Percentiles rank a stretch among this genome's conserved stretches.
Conservation (phyloP, 2,329 filamentous ascomycete species). For the Colletotrichum spaethianum region DNA sequence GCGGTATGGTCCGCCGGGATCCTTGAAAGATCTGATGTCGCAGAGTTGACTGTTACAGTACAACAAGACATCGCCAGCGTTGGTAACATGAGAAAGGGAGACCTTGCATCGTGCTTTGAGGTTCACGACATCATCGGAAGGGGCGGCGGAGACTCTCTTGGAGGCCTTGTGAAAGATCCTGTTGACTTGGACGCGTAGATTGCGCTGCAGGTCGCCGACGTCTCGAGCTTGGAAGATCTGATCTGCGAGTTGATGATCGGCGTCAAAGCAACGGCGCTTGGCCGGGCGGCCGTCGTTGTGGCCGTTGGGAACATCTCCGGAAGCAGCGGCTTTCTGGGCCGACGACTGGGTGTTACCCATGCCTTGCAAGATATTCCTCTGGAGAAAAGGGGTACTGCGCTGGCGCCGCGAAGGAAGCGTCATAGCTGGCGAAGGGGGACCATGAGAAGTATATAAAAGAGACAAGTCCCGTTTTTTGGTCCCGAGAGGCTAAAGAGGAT, state of each 20-base stretch:
- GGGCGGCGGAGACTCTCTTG: conserved; percentile 45
- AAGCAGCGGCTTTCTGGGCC: conserved; percentile 52
- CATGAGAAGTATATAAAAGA: conserved; percentile 32
- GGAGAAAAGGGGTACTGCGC: conserved; percentile 67
- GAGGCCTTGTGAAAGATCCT: conserved; percentile 65
- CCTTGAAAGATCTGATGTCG: conserved; percentile 65
- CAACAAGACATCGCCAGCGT: conserved; percentile 51
- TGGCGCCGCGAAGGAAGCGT: conserved; percentile 61
- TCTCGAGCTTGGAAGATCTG: conserved; percentile 51
- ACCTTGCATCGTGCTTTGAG: conserved; percentile 59
- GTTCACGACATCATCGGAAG: conserved; percentile 47
- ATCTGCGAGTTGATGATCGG: conserved; percentile 48
- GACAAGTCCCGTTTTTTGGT: conserved; percentile 24
- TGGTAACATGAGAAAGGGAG: conserved; percentile 52
- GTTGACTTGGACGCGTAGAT: conserved; percentile 67
- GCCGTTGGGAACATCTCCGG: conserved; percentile 52
- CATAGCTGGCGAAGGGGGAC: conserved; percentile 60
- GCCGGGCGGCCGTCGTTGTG: conserved; percentile 56
- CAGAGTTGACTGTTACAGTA: conserved; percentile 70
- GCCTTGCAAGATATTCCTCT: conserved; percentile 63
- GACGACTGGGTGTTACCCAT: conserved; percentile 62
- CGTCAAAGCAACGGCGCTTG: conserved; percentile 65
- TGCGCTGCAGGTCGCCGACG: conserved; percentile 54
- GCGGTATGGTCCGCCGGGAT: conserved; percentile 60
- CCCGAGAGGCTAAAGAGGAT: conserved; percentile 20